Evolutionary conservation across 2,329 filamentous ascomycete genomes (phyloP).

Genomic region (Penicillium sp.): DNA sequence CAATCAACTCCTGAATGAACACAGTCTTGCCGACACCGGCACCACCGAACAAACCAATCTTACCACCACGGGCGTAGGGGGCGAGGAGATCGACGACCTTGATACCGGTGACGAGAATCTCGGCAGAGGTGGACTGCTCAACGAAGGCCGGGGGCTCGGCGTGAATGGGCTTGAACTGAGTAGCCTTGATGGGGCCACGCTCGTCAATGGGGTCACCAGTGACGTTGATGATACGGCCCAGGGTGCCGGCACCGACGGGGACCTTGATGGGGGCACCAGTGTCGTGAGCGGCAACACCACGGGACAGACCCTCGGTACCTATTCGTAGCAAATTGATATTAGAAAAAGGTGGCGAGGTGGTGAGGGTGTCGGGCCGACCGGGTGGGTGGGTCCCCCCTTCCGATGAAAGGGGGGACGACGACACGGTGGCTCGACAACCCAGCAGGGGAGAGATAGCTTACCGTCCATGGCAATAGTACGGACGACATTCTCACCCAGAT

Average conservation of each 20-base stretch:
- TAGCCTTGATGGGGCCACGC: conserved; percentile 94
- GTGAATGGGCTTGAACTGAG: conserved; percentile 88
- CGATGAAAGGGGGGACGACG: conserved; percentile 16
- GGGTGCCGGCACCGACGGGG: conserved; percentile 86
- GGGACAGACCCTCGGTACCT: conserved; percentile 99
- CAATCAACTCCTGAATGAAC: conserved; percentile 99
- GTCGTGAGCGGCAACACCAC: conserved; percentile 80
- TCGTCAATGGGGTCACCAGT: conserved; percentile 99
- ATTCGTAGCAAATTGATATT: conserved; percentile 15
- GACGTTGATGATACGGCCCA: conserved; percentile 99
- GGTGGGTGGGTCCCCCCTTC: conserved; percentile 18
- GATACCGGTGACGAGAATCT: conserved; percentile 98
- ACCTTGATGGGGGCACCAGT: conserved; percentile 95
- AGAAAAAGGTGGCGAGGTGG: conserved; percentile 11
- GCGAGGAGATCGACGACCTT: conserved; percentile 99
- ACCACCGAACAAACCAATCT: conserved; percentile 99
- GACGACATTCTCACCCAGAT: conserved; percentile 98
- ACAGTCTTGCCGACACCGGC: conserved; percentile 99
- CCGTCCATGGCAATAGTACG: conserved; percentile 99
- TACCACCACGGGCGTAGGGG: conserved; percentile 99
- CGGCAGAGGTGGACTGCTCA: conserved; percentile 93
- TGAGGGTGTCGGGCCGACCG: conserved; percentile 11
- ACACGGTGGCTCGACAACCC: conserved; percentile 22
- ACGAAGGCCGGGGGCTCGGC: conserved; percentile 86
- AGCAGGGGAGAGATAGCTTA: conserved; percentile 49